Evolutionary conservation across 805 yeast species (phyloP), one percentile per base, ranked within the genome.

Genomic region (Kregervanrija fluxuum): DNA sequence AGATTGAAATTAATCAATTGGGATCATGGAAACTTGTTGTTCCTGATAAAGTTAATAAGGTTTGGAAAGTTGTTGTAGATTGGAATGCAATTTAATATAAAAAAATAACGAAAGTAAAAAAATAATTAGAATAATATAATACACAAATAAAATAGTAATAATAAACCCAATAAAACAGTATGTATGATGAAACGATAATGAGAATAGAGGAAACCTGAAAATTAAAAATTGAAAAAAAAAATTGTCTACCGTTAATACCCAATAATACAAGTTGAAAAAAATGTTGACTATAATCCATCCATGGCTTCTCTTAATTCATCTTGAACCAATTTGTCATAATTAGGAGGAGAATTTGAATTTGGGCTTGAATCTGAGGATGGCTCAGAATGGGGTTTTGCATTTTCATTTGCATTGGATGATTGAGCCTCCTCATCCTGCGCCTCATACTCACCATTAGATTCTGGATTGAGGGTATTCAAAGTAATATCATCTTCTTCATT

Each of bases 11-110:
- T 45, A 74, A 73, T 48, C 96, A 90, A 58, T 60, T 66, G 1
- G 99, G 99, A 2, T 60, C 73, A 13, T 93, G 96, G 87, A 74
- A 90, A 46, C 91, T 88, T 1, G 73, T 90, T 39, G 87, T 87
- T 0, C 76, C 84, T 35, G 82, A 87, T 9, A 91, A 87, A 50
- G 76, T 80, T 35, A 86, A 85, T 4, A 73, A 73, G 44, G 81
- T 88, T 43, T 86, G 95, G 87, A 83, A 88, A 55, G 87, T 85
- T 3, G 88, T 86, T 65, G 89, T 95, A 11, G 96, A 89, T 62
- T 91, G 99, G 99, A 68, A 69, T 31, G 43, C 44, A 9, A 13
- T n/a, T 36, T 22, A 9, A 33, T 33, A 10, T 37, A 16, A 16
- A 15, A 37, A 30, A 37, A 22, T 22, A 22, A 22, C 28, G 28